Percentiles rank a stretch among this genome's conserved stretches.
Conservation (phyloP, 768 basidiomycete species). For the Hericium coralloides region DNA sequence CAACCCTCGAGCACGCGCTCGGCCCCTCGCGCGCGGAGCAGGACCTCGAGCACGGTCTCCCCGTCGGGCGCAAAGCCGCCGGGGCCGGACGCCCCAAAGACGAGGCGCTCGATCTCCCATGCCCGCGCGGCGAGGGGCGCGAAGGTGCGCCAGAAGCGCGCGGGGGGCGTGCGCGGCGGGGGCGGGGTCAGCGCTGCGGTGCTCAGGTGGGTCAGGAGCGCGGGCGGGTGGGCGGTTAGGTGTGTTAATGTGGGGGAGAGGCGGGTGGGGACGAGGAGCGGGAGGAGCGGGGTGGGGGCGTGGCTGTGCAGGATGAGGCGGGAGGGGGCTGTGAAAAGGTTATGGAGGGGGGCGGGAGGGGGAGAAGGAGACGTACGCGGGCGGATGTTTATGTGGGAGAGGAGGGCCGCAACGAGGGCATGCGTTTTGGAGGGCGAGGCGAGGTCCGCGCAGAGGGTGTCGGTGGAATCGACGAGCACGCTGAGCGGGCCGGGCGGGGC, state of each 20-base stretch:
- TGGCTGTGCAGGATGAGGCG: constrained; percentile 53
- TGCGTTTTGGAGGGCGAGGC: constrained; percentile 46
- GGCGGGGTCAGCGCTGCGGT: constrained; percentile 64
- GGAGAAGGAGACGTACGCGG: constrained; percentile 31
- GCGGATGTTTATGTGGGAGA: constrained; percentile 35
- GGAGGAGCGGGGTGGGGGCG: constrained; percentile 38
- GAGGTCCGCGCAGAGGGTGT: constrained; percentile 53
- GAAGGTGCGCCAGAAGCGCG: constrained; percentile 79
- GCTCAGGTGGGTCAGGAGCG: constrained; percentile 59
- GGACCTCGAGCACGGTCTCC: constrained; percentile 56
- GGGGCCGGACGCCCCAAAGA: constrained; percentile 48
- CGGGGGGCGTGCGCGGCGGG: constrained; percentile 47
- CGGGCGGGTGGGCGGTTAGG: constrained; percentile 60
- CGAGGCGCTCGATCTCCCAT: constrained; percentile 49
- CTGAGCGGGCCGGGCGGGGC: constrained; percentile 40
- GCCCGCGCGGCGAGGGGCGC: constrained; percentile 54
- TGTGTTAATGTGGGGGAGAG: constrained; percentile 61
- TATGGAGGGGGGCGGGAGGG: background rate
- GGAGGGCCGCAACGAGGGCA: constrained; percentile 40
- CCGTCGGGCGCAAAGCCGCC: constrained; percentile 31
- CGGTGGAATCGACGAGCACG: constrained; percentile 65
- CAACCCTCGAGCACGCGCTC: constrained; percentile 62
- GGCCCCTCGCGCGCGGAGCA: constrained; percentile 46
- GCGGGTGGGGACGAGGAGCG: constrained; percentile 47
- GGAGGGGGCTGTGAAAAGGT: constrained; percentile 33